These are phyloP conservation scores for Cercospora sojina DNA, from an alignment of 2,329 filamentous ascomycete species.

Conservation along the genomic window DNA sequence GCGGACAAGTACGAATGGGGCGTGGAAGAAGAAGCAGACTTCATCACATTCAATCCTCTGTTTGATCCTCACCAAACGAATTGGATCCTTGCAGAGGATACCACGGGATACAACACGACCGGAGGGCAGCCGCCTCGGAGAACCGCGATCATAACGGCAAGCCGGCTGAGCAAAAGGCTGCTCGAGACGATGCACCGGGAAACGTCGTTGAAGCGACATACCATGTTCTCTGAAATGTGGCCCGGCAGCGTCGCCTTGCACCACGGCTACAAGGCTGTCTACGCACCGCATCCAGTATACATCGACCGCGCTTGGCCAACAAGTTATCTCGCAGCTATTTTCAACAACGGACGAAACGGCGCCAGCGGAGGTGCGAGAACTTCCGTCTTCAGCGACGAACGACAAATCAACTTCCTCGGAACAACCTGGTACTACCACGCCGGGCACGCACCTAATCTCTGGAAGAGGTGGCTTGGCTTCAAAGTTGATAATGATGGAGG, in stretches of 20 bases:
- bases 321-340: constrained; percentile 54
- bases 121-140: constrained; percentile 62
- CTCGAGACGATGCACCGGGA: constrained; percentile 73
- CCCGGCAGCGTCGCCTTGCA: constrained; percentile 69
- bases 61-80: constrained; percentile 70
- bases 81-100: constrained; percentile 70
- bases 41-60: constrained; percentile 75
- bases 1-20: constrained; percentile 62
- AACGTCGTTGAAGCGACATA: constrained; percentile 65
- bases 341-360: constrained; percentile 56
- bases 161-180: constrained; percentile 65
- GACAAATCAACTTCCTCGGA: constrained; percentile 55
- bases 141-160: constrained; percentile 69
- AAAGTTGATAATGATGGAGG: constrained; percentile 54
- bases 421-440: constrained; percentile 57
- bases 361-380: constrained; percentile 51
- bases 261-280: constrained; percentile 75
- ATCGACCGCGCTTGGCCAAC: constrained; percentile 58
- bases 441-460: constrained; percentile 54
- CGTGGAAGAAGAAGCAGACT: constrained; percentile 68
- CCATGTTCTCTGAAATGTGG: constrained; percentile 80
- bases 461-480: constrained; percentile 57
- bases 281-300: constrained; percentile 59
- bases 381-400: constrained; percentile 51
- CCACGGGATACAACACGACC: constrained; percentile 64